Evolutionary conservation across 768 basidiomycete species (phyloP).

Genomic region (Xerocomellus amylosporus): DNA sequence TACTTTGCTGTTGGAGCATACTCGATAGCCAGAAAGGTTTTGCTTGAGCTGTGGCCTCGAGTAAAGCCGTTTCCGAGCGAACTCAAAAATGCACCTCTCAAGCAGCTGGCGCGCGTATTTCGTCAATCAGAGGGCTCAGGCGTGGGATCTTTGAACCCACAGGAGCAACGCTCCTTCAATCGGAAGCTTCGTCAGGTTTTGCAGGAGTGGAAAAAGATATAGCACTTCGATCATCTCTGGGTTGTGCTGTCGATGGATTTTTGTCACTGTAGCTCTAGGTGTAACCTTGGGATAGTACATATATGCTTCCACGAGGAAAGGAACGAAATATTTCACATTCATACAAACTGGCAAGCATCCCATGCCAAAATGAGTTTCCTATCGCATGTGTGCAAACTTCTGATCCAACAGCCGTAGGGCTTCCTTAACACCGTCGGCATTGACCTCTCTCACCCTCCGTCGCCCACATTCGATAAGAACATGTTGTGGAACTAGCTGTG

Average conservation of each 20-base stretch:
- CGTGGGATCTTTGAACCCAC: constrained; percentile 26
- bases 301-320: not conserved
- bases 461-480: constrained; percentile 62
- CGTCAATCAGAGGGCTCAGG: constrained; percentile 26
- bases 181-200: constrained; percentile 35
- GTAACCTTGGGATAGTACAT: constrained; percentile 8
- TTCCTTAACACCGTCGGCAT: constrained; percentile 68
- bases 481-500: constrained; percentile 58
- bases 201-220: constrained; percentile 23
- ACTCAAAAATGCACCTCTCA: constrained; percentile 43
- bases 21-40: constrained; percentile 47
- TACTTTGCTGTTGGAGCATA: constrained; percentile 58
- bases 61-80: constrained; percentile 59
- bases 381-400: constrained; percentile 46
- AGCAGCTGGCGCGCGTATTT: constrained; percentile 46
- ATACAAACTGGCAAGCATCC: not conserved
- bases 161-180: constrained; percentile 37
- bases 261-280: not conserved
- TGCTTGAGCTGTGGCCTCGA: constrained; percentile 63
- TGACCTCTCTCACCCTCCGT: constrained; percentile 61
- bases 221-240: not conserved
- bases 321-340: not conserved
- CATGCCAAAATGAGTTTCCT: constrained; percentile 2
- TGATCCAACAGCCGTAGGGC: constrained; percentile 73
- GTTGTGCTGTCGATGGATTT: not conserved